A percentile compares a stretch with the other conserved stretches of the same genome.
These are phyloP conservation scores for Blastomyces silverae DNA, from an alignment of 2,329 filamentous ascomycete genomes.

Conservation along the genomic window DNA sequence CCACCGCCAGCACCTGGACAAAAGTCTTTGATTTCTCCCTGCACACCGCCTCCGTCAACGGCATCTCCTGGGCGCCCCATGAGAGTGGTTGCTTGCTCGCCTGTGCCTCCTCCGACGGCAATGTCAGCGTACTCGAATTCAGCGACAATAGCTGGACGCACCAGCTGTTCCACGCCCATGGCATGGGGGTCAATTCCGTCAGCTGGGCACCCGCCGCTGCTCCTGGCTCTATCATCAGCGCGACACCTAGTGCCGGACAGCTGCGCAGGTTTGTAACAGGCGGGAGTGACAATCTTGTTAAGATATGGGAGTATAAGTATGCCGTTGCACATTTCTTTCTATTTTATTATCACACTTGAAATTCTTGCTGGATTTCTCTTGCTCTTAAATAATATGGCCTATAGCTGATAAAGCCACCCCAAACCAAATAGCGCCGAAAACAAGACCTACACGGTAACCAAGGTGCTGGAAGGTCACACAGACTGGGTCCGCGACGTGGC, in stretches of 20 bases:
- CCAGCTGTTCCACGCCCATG: slow-evolving; percentile 83
- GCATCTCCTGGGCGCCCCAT: slow-evolving; percentile 95
- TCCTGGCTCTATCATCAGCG: slow-evolving; percentile 77
- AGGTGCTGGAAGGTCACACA: slow-evolving; percentile 67
- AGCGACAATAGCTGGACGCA: slow-evolving; percentile 92
- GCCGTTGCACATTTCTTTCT: slow-evolving; percentile 19
- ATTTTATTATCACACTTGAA: slow-evolving; percentile 13
- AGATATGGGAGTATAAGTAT: slow-evolving; percentile 80
- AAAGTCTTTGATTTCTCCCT: slow-evolving; percentile 87
- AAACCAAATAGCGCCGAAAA: slow-evolving; percentile 41
- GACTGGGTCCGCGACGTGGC: slow-evolving; percentile 98
- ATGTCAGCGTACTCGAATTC: slow-evolving; percentile 91
- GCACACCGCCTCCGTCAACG: slow-evolving; percentile 94
- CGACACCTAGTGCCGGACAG: slow-evolving; percentile 54
- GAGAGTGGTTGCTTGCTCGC: slow-evolving; percentile 92
- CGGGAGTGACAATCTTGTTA: slow-evolving; percentile 86
- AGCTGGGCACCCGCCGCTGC: slow-evolving; percentile 85
- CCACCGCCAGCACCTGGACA: slow-evolving; percentile 59
- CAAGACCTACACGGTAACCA: slow-evolving; percentile 47
- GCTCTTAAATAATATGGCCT: background rate
- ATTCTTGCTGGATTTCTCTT: background rate
- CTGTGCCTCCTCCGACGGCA: slow-evolving; percentile 88
- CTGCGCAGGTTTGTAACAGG: slow-evolving; percentile 87
- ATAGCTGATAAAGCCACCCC: background rate
- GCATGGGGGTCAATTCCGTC: slow-evolving; percentile 89